Evolutionary conservation across 1,284 basidiomycete species (phyloP).

Genomic region (Papiliotrema terrestris): DNA sequence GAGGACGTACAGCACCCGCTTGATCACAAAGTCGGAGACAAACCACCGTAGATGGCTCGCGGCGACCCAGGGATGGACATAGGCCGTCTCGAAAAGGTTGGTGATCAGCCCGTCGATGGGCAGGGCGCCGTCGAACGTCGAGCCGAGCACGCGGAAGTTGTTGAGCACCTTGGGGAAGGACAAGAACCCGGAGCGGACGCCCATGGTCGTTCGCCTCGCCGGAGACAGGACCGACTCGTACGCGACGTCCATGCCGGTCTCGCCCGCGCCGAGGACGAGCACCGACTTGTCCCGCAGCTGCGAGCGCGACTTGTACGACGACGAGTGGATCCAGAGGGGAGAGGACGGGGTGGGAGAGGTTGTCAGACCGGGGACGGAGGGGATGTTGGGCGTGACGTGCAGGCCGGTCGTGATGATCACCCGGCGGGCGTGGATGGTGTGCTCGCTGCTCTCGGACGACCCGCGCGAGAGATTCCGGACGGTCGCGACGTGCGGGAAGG

Average conservation of each 20-base stretch:
- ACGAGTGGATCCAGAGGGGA: constrained; percentile 54
- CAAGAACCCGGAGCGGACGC: constrained; percentile 57
- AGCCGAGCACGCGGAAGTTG: constrained; percentile 60
- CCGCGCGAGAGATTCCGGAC: constrained; percentile 11
- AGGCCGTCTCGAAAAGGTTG: constrained; percentile 44
- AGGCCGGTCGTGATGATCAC: constrained; percentile 39
- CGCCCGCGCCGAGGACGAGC: constrained; percentile 61
- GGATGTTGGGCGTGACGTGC: constrained; percentile 56
- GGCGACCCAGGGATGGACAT: constrained; percentile 57
- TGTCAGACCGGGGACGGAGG: constrained; percentile 53
- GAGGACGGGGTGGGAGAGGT: constrained; percentile 26
- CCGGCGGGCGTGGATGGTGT: constrained; percentile 19
- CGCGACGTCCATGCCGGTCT: constrained; percentile 65
- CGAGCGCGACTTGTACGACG: constrained; percentile 54
- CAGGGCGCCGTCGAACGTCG: constrained; percentile 53
- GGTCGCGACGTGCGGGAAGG: constrained; percentile 24
- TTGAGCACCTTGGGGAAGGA: constrained; percentile 64
- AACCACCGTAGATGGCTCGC: constrained; percentile 61
- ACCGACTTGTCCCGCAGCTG: constrained; percentile 55
- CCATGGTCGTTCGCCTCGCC: constrained; percentile 58
- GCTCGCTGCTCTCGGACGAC: constrained; percentile 4
- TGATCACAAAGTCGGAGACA: constrained; percentile 63
- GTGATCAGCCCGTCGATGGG: constrained; percentile 57
- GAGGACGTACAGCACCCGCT: constrained; percentile 60
- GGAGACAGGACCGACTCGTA: constrained; percentile 57